Percentiles rank a stretch among this genome's conserved stretches.
These are phyloP conservation scores for Cyberlindnera saturnus DNA, from an alignment of 805 yeast genomes.

Conservation along the genomic window DNA sequence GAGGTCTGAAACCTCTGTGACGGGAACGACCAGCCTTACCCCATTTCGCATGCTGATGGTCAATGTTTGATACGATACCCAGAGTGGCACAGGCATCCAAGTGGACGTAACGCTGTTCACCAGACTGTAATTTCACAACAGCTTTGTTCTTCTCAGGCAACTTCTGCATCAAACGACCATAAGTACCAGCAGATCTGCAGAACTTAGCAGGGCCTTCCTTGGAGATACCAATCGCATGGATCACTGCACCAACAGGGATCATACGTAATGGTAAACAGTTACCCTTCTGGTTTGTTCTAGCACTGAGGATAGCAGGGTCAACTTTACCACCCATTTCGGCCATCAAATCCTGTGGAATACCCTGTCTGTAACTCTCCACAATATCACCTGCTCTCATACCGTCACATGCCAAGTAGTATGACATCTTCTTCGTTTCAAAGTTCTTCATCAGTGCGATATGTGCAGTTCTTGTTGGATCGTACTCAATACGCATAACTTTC, in stretches of 20 bases:
- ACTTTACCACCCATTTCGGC: conserved; percentile 84
- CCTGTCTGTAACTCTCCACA: conserved; percentile 85
- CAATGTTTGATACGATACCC: conserved; percentile 89
- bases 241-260: conserved; percentile 92
- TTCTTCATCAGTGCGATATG: conserved; percentile 85
- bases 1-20: conserved; percentile 89
- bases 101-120: conserved; percentile 89
- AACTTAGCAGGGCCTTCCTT: conserved; percentile 77
- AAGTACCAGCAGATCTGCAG: conserved; percentile 92
- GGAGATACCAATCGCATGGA: conserved; percentile 81
- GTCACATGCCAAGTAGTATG: conserved; percentile 86
- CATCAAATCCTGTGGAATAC: conserved; percentile 70
- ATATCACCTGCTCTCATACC: conserved; percentile 91
- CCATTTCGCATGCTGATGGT: conserved; percentile 79
- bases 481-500: conserved; percentile 81
- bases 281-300: conserved; percentile 86
- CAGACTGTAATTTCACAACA: conserved; percentile 75
- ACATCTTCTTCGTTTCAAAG: conserved; percentile 49
- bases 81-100: conserved; percentile 88
- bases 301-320: conserved; percentile 86
- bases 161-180: conserved; percentile 82
- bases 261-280: conserved; percentile 87
- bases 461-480: conserved; percentile 90
- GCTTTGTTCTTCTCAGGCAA: conserved; percentile 66
- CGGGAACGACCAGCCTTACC: conserved; percentile 98